Base-by-base conservation (phyloP, 2,329 filamentous ascomycete species). In the Aspergillus sp. region DNA sequence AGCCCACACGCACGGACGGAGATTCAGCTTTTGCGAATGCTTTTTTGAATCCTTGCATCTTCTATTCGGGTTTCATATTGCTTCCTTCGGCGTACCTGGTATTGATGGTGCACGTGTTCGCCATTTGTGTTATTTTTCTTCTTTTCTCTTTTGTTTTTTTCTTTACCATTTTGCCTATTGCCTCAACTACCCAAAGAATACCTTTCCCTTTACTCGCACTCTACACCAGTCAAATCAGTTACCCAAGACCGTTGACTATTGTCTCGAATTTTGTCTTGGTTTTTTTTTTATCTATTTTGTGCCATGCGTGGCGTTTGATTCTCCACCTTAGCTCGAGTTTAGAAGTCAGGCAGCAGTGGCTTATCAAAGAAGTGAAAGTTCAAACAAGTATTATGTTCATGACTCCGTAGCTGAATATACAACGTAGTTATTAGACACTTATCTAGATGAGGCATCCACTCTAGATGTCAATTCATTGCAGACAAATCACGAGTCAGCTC, bases 171-270 rank as follows among this genome's bases (percentile, higher is more conserved):
- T 53, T 56, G 54, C 46, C 53, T 58, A 56, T 55, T 51, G 46
- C 41, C 48, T 53, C 49, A 47, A 52, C 43, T 54, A 46, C 55
- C 45, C 50, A 56, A 57, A 56, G 54, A 56, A 54, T 54, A 56
- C 52, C 54, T 57, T 55, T 56, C 47, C 43, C 50, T 50, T 47
- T 50, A 45, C 40, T 48, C 39, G 35, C 39, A 34, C 41, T 44
- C 43, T 37, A 39, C 47, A 43, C 41, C 42, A 46, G 45, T 51
- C 39, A 46, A 48, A 51, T 48, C 43, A 34, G 39, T 40, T 43
- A 42, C 39, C 43, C 42, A 43, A 43, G 44, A 43, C 45, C 47
- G 31, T 47, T 47, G 53, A 53, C 19, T 19, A 39, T 43, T 47
- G 42, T 46, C 45, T 43, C 46, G 52, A 49, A 46, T 44, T 34